Conservation (phyloP, 768 basidiomycete genomes). For the Suillus sp. region DNA sequence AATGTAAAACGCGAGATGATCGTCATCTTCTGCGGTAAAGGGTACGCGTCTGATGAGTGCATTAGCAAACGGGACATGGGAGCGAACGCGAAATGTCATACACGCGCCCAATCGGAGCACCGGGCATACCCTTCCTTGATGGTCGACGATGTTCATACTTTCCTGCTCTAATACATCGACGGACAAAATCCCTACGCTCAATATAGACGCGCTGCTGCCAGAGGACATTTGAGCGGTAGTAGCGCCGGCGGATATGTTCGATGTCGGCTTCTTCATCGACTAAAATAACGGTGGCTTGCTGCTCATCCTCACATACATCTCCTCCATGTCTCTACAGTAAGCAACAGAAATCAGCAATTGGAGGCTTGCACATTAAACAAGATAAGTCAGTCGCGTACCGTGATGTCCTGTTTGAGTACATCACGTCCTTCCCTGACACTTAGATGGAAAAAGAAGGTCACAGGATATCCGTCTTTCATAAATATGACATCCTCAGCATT, state of each 20-base stretch:
- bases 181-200: slow-evolving; percentile 31
- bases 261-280: slow-evolving; percentile 33
- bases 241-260: slow-evolving; percentile 25
- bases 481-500: slow-evolving; percentile 22
- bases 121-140: slow-evolving; percentile 25
- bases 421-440: slow-evolving; percentile 27
- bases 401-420: slow-evolving; percentile 23
- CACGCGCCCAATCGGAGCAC: slow-evolving; percentile 14
- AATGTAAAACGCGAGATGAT: slow-evolving; percentile 47
- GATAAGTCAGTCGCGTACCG: slow-evolving; percentile 17
- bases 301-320: slow-evolving; percentile 19
- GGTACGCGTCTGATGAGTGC: slow-evolving; percentile 21
- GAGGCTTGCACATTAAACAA: not conserved
- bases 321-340: slow-evolving; percentile 26
- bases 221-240: slow-evolving; percentile 25
- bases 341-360: not conserved
- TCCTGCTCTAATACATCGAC: slow-evolving; percentile 19
- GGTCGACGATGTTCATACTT: slow-evolving; percentile 19
- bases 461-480: slow-evolving; percentile 22
- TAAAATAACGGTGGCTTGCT: slow-evolving; percentile 27
- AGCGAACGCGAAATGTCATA: slow-evolving; percentile 5
- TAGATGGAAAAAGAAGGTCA: slow-evolving; percentile 31
- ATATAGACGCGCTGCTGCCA: slow-evolving; percentile 24
- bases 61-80: not conserved
- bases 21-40: slow-evolving; percentile 46